These are phyloP conservation scores for Cicer judaicum DNA, from an alignment of 306 rosid species.

Conservation along the genomic window DNA sequence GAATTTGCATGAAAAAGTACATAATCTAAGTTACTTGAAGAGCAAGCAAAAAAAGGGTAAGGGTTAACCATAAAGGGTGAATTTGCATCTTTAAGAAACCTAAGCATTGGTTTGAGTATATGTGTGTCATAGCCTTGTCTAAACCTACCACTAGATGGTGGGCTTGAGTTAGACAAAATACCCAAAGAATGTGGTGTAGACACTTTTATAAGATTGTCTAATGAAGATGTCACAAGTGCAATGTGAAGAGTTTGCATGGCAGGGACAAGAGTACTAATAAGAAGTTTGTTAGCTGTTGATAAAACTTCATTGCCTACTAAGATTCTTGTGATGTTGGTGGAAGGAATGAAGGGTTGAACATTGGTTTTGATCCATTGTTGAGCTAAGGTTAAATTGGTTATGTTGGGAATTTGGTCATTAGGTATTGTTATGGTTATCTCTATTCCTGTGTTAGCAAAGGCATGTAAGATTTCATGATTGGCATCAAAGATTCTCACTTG, in stretches of 20 bases:
- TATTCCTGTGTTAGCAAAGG: constrained; percentile 63
- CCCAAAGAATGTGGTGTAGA: constrained; percentile 83
- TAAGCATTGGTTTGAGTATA: constrained; percentile 69
- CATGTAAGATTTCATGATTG: constrained; percentile 56
- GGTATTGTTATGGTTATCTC: constrained; percentile 62
- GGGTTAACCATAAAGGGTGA: constrained; percentile 82
- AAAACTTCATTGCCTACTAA: constrained; percentile 72
- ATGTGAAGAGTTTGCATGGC: constrained; percentile 69
- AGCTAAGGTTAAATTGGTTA: constrained; percentile 56
- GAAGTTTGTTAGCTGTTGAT: constrained; percentile 63
- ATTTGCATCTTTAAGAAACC: constrained; percentile 60
- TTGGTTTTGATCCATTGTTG: constrained; percentile 64
- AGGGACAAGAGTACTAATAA: constrained; percentile 65
- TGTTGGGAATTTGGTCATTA: constrained; percentile 65
- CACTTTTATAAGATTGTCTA: constrained; percentile 58
- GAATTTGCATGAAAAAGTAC: constrained; percentile 59
- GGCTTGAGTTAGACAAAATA: constrained; percentile 65
- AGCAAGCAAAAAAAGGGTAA: constrained; percentile 67
- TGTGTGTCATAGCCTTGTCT: constrained; percentile 84
- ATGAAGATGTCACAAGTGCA: constrained; percentile 55
- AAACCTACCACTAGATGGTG: constrained; percentile 78
- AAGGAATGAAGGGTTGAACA: constrained; percentile 64
- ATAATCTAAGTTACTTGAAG: constrained; percentile 57
- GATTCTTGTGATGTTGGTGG: constrained; percentile 61
- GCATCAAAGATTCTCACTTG: constrained; percentile 65